Percentiles rank a stretch among this genome's conserved stretches.
Conservation (phyloP, 2,329 filamentous ascomycete genomes). For the Blastomyces parvus region DNA sequence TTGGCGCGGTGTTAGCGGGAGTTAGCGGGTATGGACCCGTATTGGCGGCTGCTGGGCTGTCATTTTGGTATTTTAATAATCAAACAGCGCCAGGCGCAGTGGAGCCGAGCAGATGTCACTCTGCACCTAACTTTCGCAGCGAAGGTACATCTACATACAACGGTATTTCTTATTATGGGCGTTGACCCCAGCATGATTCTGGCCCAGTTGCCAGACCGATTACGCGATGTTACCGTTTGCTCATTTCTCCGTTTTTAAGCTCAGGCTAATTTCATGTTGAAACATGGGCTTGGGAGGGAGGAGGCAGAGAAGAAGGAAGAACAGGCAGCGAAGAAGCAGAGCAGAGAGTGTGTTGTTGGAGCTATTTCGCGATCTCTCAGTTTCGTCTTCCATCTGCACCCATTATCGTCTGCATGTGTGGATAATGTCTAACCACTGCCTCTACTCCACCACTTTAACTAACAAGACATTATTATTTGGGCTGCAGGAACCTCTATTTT, state of each 20-base stretch:
- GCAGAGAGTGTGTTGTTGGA: neutral
- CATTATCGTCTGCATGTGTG: neutral
- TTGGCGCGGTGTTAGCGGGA: neutral
- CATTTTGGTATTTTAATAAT: conserved; percentile 7
- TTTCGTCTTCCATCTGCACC: neutral
- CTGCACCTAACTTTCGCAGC: neutral
- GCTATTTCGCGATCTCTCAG: neutral
- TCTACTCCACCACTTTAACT: neutral
- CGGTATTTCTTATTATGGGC: too few relatives aligned
- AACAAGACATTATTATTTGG: neutral
- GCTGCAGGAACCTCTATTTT: conserved; percentile 1
- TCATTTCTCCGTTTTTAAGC: neutral
- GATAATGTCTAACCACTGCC: neutral
- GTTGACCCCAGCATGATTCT: neutral
- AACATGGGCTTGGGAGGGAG: neutral
- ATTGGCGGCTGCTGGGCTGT: conserved; percentile 2
- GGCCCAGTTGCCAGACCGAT: neutral
- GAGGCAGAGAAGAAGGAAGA: neutral
- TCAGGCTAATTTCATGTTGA: neutral
- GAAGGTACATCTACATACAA: neutral
- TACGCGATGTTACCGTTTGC: neutral
- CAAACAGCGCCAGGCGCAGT: neutral
- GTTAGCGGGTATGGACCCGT: neutral
- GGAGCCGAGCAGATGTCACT: neutral
- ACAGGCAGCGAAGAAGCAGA: neutral